phyloP scores from a whole-genome alignment of 768 basidiomycete genomes.

The Clitopilus passeckerianus region DNA sequence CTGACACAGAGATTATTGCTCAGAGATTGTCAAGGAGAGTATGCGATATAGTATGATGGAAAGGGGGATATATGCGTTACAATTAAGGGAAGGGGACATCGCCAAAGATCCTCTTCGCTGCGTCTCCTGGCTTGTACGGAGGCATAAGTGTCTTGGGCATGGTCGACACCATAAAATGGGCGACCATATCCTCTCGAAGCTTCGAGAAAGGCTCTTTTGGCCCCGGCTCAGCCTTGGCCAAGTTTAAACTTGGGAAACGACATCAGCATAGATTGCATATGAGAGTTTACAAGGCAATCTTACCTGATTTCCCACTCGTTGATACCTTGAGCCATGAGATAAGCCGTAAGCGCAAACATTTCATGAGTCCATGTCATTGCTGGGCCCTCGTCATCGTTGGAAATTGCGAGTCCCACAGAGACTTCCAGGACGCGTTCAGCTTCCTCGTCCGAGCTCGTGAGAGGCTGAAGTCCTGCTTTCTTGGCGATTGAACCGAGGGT shows the following conservation, averaged over 20 bases:
- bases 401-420: background rate
- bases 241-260: no score
- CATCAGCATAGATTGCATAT: no score
- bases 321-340: background rate
- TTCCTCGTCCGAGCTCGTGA: background rate
- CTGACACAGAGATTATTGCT: background rate
- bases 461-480: background rate
- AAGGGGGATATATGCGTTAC: background rate
- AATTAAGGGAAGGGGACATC: background rate
- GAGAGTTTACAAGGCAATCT: no score
- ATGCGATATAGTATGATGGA: background rate
- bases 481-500: background rate
- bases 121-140: background rate
- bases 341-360: background rate
- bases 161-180: background rate
- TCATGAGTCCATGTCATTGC: background rate
- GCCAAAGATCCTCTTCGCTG: background rate
- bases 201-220: background rate
- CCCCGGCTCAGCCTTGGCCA: no score
- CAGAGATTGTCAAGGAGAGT: background rate
- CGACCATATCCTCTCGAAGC: background rate
- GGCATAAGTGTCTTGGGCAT: background rate
- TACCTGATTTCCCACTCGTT: background rate
- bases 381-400: background rate
- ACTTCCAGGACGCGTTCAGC: background rate